Evolutionary conservation across 257 asterid species (phyloP).

Genomic region (Salvia miltiorrhiza): DNA sequence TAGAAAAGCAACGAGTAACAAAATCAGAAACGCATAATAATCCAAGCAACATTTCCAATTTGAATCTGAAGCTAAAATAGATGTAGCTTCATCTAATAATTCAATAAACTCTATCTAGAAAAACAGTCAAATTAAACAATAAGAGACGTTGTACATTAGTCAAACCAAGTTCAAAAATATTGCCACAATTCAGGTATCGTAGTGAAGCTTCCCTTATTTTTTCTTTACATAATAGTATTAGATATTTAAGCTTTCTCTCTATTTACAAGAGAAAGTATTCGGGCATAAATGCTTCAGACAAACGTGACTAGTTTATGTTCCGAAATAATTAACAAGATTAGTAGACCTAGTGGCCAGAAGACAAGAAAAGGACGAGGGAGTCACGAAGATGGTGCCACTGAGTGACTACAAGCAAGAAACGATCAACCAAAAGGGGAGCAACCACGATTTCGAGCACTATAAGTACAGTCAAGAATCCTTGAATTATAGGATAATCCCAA

Average conservation of each 20-base stretch:
- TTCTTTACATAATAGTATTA: too few relatives aligned
- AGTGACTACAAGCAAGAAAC: not conserved
- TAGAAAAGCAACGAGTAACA: slow-evolving; percentile 22
- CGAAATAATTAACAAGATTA: too few relatives aligned
- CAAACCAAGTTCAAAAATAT: too few relatives aligned
- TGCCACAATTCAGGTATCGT: too few relatives aligned
- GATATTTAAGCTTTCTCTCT: too few relatives aligned
- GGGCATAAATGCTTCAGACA: too few relatives aligned
- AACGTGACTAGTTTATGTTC: too few relatives aligned
- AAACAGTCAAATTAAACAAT: not conserved
- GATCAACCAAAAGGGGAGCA: not conserved
- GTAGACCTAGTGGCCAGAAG: too few relatives aligned
- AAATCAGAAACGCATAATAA: slow-evolving; percentile 14
- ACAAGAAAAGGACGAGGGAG: not conserved
- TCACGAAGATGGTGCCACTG: not conserved
- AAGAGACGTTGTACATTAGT: too few relatives aligned
- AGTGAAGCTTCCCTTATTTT: too few relatives aligned
- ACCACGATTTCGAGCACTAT: not conserved
- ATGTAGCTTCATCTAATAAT: not conserved
- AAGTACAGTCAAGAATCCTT: not conserved
- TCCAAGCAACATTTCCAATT: not conserved
- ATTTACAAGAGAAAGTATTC: too few relatives aligned
- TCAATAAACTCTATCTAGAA: not conserved
- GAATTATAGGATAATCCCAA: not conserved
- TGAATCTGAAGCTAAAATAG: not conserved